Conservation (phyloP, 73 alveolate species). For the Blepharisma stoltei region DNA sequence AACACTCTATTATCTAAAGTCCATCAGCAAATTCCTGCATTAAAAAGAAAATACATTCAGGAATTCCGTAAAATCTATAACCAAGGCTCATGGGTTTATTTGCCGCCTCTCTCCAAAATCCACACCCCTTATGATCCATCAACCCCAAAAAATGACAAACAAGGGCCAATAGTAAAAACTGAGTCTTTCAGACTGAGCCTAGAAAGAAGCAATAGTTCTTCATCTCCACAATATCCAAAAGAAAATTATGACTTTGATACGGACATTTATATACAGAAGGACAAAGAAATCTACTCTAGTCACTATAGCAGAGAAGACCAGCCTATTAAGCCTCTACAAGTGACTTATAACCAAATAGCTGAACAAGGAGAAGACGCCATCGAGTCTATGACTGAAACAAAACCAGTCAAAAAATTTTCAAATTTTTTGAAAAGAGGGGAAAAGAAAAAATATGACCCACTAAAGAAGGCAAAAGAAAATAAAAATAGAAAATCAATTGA, state of each 20-base stretch:
- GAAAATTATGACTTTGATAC: no score
- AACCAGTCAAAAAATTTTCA: constrained; percentile 1
- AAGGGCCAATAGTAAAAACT: not conserved
- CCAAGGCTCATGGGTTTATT: not conserved
- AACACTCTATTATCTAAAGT: not conserved
- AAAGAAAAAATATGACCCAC: constrained; percentile 23
- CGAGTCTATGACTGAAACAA: not conserved
- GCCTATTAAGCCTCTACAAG: not conserved
- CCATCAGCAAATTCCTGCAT: not conserved
- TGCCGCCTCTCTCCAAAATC: not conserved
- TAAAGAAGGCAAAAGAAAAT: not conserved
- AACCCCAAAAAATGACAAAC: not conserved
- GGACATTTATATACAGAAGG: no score
- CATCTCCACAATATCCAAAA: not conserved
- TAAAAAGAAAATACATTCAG: not conserved
- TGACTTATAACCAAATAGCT: not conserved
- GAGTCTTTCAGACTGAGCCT: not conserved
- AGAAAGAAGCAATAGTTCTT: not conserved
- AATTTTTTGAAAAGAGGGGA: constrained; percentile 21
- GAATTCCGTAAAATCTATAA: not conserved
- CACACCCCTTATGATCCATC: not conserved
- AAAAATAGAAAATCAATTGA: not conserved
- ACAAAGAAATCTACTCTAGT: no score
- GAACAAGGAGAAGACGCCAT: not conserved
- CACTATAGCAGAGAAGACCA: not conserved